These are phyloP conservation scores for Mortierella sp. DNA, from an alignment of 371 early-diverging fungal species.

Conservation along the genomic window DNA sequence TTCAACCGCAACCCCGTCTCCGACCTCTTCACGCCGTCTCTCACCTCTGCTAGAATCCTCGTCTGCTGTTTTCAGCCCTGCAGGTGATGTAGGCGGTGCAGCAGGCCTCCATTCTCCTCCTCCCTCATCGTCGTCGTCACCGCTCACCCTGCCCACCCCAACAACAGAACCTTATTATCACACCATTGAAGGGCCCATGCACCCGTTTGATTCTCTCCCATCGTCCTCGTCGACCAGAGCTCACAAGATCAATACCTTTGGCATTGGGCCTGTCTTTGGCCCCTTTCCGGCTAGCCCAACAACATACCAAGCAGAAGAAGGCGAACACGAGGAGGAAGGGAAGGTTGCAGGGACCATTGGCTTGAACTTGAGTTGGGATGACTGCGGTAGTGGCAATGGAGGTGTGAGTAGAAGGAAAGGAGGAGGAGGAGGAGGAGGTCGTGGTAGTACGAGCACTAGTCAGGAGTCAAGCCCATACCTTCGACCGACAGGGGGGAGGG, in stretches of 20 bases:
- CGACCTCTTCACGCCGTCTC: slow-evolving; percentile 11
- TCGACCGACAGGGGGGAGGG: slow-evolving; percentile 1
- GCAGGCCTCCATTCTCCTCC: not conserved
- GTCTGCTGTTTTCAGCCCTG: not conserved
- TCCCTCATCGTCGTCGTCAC: not conserved
- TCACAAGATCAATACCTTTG: slow-evolving; percentile 10
- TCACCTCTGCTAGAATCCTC: slow-evolving; percentile 1
- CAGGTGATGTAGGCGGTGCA: too few species aligned
- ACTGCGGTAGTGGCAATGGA: not conserved
- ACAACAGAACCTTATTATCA: slow-evolving; percentile 3
- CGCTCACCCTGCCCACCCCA: not conserved
- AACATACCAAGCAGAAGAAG: not conserved
- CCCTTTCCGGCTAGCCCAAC: slow-evolving; percentile 1
- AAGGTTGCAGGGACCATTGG: not conserved
- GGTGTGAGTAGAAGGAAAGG: slow-evolving; percentile 1
- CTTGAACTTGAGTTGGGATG: too few species aligned
- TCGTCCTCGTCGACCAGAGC: not conserved
- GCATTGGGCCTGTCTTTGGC: not conserved
- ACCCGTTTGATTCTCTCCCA: slow-evolving; percentile 5
- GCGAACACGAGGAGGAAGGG: not conserved
- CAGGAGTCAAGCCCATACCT: not conserved
- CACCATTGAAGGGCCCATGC: slow-evolving; percentile 5
- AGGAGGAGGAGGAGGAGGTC: not conserved
- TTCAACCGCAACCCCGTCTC: not conserved
- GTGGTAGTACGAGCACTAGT: not conserved